phyloP scores from a whole-genome alignment of 2,329 filamentous ascomycete species.

The Alternaria consortialis region DNA sequence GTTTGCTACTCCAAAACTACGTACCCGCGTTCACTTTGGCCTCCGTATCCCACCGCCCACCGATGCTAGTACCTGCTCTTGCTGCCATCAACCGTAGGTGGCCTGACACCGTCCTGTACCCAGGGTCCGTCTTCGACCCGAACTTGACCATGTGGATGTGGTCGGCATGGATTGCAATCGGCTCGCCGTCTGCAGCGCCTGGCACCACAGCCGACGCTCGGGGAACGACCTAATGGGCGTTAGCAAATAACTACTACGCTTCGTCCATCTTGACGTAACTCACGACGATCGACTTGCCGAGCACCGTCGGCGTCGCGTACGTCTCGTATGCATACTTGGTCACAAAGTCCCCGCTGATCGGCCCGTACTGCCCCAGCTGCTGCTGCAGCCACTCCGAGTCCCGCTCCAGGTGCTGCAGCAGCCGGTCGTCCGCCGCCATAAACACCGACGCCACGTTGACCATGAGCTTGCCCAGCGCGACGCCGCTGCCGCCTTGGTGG shows the following conservation, averaged over 20 bases:
- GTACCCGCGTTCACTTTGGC: background rate
- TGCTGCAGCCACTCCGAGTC: slow-evolving; percentile 51
- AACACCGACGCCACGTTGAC: slow-evolving; percentile 49
- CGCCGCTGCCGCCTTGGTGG: slow-evolving; percentile 49
- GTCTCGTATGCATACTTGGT: slow-evolving; percentile 48
- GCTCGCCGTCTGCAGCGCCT: too few relatives aligned
- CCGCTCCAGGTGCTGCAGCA: slow-evolving; percentile 46
- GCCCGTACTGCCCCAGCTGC: slow-evolving; percentile 47
- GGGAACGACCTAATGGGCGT: too few relatives aligned
- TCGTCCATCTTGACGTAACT: background rate
- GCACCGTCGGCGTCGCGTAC: slow-evolving; percentile 37
- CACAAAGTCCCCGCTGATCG: slow-evolving; percentile 49
- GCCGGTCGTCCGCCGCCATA: slow-evolving; percentile 37
- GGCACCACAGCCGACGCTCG: too few relatives aligned
- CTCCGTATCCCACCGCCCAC: too few relatives aligned
- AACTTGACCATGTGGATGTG: too few relatives aligned
- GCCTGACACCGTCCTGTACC: too few relatives aligned
- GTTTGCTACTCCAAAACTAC: too few relatives aligned
- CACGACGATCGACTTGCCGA: slow-evolving; percentile 41
- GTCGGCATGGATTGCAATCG: too few relatives aligned
- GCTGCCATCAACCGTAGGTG: background rate
- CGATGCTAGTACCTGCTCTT: background rate
- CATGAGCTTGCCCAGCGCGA: slow-evolving; percentile 38
- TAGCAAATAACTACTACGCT: too few relatives aligned
- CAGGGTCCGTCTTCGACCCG: too few relatives aligned